These are phyloP conservation scores for Physocladia obscura DNA, from an alignment of 192 early-diverging fungal species.

Conservation along the genomic window DNA sequence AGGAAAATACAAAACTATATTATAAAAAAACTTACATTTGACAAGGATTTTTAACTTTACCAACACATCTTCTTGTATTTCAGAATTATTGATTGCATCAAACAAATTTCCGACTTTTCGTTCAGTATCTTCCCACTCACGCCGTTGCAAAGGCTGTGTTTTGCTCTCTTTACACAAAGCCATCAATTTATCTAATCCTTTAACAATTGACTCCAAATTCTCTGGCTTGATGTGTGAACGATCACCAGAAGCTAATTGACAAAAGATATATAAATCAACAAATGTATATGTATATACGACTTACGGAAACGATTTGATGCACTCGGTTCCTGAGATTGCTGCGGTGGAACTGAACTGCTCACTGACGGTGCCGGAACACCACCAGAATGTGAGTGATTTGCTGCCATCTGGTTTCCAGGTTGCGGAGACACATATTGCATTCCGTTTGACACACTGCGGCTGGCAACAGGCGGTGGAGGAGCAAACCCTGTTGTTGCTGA, in stretches of 20 bases:
- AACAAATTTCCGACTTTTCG: conserved; percentile 77
- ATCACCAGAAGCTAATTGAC: conserved; percentile 69
- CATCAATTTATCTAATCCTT: conserved; percentile 33
- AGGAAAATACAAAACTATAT: conserved; percentile 49
- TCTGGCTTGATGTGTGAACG: conserved; percentile 76
- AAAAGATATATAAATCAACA: neutral
- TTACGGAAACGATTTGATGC: conserved; percentile 52
- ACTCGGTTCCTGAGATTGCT: conserved; percentile 10
- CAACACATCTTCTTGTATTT: conserved; percentile 62
- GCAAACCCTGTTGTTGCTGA: conserved; percentile 33
- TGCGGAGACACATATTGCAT: conserved; percentile 21
- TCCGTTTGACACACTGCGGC: conserved; percentile 10
- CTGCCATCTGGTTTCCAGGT: conserved; percentile 23
- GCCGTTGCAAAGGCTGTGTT: conserved; percentile 59
- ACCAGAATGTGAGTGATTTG: neutral
- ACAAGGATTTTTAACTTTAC: conserved; percentile 63
- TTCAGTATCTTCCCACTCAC: conserved; percentile 81
- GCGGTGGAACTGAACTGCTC: conserved; percentile 21
- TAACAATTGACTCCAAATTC: conserved; percentile 63
- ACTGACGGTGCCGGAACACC: conserved; percentile 10
- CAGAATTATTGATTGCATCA: conserved; percentile 83
- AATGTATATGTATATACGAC: conserved; percentile 21
- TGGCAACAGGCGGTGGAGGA: conserved; percentile 42
- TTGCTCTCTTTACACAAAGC: conserved; percentile 10
- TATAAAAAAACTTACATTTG: conserved; percentile 47